Percentiles rank a stretch among this genome's conserved stretches.
phyloP scores from a whole-genome alignment of 495 filamentous ascomycete species.

The Hypoxylon trugodes region DNA sequence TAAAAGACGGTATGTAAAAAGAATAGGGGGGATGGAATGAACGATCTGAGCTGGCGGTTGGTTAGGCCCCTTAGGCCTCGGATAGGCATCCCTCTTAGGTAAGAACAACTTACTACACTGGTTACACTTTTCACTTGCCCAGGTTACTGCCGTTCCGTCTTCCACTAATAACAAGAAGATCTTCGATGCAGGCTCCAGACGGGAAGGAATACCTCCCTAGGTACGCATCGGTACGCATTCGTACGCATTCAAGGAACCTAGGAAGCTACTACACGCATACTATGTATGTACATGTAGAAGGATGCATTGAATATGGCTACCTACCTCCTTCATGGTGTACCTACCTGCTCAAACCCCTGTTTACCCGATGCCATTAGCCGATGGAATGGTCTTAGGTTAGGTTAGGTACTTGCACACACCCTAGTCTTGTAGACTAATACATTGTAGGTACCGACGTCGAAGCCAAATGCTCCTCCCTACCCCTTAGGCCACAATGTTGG shows the following conservation, averaged over 20 bases:
- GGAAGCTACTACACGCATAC: background rate
- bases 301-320: constrained; percentile 1
- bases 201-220: too few relatives aligned
- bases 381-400: background rate
- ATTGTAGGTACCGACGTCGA: background rate
- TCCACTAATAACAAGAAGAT: too few relatives aligned
- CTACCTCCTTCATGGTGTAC: background rate
- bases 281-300: background rate
- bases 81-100: too few relatives aligned
- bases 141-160: too few relatives aligned
- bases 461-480: background rate
- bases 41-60: too few relatives aligned
- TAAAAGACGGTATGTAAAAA: background rate
- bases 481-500: background rate
- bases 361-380: constrained; percentile 34
- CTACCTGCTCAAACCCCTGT: constrained; percentile 15
- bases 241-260: too few relatives aligned
- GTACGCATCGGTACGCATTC: too few relatives aligned
- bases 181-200: too few relatives aligned
- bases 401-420: constrained; percentile 10
- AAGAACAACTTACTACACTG: background rate
- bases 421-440: constrained; percentile 7
- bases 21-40: background rate
- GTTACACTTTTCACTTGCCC: background rate
- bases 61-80: too few relatives aligned